These are phyloP conservation scores for Hymenoscyphus fraxineus DNA, from an alignment of 2,329 filamentous ascomycete species.

Conservation along the genomic window DNA sequence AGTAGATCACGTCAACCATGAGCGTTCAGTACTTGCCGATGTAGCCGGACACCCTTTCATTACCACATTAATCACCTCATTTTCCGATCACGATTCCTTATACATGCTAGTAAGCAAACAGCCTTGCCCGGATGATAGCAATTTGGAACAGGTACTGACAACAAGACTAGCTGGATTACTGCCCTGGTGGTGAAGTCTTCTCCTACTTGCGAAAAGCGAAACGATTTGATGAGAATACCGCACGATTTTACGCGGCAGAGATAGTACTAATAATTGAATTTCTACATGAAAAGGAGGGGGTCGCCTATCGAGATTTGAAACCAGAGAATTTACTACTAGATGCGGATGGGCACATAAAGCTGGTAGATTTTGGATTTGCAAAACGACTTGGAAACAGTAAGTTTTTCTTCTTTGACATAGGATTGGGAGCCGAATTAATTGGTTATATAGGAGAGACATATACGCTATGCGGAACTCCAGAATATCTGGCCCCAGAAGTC, in stretches of 20 bases:
- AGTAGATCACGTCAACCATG: conserved; percentile 80
- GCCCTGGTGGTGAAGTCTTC: conserved; percentile 80
- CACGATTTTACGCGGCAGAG: conserved; percentile 79
- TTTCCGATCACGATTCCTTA: conserved; percentile 72
- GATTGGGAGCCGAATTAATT: conserved; percentile 16
- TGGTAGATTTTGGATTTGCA: conserved; percentile 83
- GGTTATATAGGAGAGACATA: conserved; percentile 62
- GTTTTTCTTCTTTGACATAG: conserved; percentile 18
- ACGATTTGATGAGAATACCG: conserved; percentile 73
- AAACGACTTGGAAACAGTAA: conserved; percentile 66
- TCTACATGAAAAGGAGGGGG: conserved; percentile 72
- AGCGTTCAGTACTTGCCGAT: conserved; percentile 72
- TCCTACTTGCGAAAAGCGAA: conserved; percentile 74
- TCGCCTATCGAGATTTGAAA: conserved; percentile 79
- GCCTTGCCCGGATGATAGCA: conserved; percentile 17
- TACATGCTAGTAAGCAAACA: conserved; percentile 64
- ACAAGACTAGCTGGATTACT: conserved; percentile 61
- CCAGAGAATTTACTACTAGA: conserved; percentile 80
- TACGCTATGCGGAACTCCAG: conserved; percentile 77
- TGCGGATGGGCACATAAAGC: conserved; percentile 71
- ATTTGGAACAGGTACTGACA: not conserved
- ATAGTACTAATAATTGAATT: conserved; percentile 79
- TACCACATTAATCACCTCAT: conserved; percentile 72
- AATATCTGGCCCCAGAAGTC: conserved; percentile 80
- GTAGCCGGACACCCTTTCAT: conserved; percentile 82